Base-by-base conservation (phyloP, 2,329 filamentous ascomycete genomes). In the Beauveria medogensis region DNA sequence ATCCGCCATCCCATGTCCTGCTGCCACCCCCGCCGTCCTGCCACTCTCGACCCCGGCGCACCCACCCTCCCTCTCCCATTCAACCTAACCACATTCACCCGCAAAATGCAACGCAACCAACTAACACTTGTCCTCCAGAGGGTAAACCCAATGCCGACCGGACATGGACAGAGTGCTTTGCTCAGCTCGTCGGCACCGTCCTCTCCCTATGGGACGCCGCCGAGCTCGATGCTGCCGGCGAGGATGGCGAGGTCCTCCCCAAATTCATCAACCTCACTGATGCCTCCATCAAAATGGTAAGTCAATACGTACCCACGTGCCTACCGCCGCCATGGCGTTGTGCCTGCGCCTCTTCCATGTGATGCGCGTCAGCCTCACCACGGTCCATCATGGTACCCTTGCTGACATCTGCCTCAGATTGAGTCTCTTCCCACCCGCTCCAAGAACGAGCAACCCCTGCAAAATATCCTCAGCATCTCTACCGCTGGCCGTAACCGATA, bases 221-320 rank as follows among this genome's bases (percentile, higher is more conserved):
- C 65, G 92, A 94, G 72, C 81, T 97, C 62, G 94, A 99, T 76
- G 86, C 86, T 44, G 92, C 91, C 14, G 91, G 90, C 41, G 88
- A 91, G 67, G 86, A 94, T 68, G 89, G 87, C 65, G 90, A 96
- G 70, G 90, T 96, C 53, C 78, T 93, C 47, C 91, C 92, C 37
- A 94, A 90, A 55, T 99, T 97, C 72, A 92, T 99, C 73, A 99
- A 99, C 70, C 77, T 99, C 63, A 96, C 94, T 7, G 94, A 99
- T 80, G 94, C 94, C 22, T 96, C 94, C 0, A 92, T 99, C 68
- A 96, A 96, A 75, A 97, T 97, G 92, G 94, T 97, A 81, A 67
- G 75, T 64, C 20, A 30, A 51, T 24, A 62, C 40, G 7, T 51
- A 22, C 18, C 63, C 60, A 18, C 50, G 26, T 60, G 57, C n/a